Evolutionary conservation across 495 filamentous ascomycete genomes (phyloP).

Genomic region (Tuber melanosporum): DNA sequence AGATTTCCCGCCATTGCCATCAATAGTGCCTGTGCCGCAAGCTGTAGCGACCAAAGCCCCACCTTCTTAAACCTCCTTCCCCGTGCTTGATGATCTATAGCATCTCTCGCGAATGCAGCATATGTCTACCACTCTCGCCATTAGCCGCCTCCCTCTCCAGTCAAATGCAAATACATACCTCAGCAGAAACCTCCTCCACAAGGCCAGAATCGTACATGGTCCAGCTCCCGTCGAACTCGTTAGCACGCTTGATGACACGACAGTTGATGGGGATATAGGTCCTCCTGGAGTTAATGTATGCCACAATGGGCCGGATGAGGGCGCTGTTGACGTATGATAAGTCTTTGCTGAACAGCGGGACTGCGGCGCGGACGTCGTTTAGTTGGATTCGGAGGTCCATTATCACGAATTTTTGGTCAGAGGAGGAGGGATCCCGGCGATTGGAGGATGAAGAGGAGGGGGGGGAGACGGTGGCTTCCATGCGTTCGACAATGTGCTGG

Average conservation of each 20-base stretch:
- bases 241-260: slow-evolving; percentile 76
- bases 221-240: slow-evolving; percentile 94
- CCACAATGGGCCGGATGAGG: slow-evolving; percentile 92
- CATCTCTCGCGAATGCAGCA: slow-evolving; percentile 79
- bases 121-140: slow-evolving; percentile 56
- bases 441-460: slow-evolving; percentile 52
- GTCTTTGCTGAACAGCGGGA: slow-evolving; percentile 81
- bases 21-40: slow-evolving; percentile 88
- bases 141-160: slow-evolving; percentile 12
- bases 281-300: slow-evolving; percentile 89
- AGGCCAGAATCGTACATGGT: slow-evolving; percentile 88
- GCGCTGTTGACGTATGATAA: slow-evolving; percentile 94
- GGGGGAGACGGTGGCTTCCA: slow-evolving; percentile 83
- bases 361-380: slow-evolving; percentile 82
- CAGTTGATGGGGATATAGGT: slow-evolving; percentile 94
- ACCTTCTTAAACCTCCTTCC: slow-evolving; percentile 89
- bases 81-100: slow-evolving; percentile 75
- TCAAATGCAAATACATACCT: slow-evolving; percentile 49
- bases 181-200: slow-evolving; percentile 90
- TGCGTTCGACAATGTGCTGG: slow-evolving; percentile 84
- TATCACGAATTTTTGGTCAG: slow-evolving; percentile 30
- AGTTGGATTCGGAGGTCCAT: slow-evolving; percentile 87
- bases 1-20: slow-evolving; percentile 89
- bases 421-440: slow-evolving; percentile 13
- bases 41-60: slow-evolving; percentile 86